Conservation (phyloP, 2,329 filamentous ascomycete species). For the Phaeosphaeriaceae sp. region DNA sequence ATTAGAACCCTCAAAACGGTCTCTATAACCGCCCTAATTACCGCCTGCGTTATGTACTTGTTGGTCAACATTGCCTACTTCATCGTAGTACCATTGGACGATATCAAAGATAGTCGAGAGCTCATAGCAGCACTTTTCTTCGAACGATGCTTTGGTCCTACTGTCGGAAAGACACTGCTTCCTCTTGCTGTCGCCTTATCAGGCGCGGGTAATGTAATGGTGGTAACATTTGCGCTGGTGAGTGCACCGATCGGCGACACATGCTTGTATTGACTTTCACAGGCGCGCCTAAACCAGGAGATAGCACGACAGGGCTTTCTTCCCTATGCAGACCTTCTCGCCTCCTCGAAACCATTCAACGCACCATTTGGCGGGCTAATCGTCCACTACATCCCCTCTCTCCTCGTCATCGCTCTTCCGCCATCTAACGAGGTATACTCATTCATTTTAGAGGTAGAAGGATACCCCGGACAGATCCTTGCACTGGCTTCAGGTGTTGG, state of each 20-base stretch:
- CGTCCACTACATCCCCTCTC: constrained; percentile 71
- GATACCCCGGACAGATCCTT: constrained; percentile 70
- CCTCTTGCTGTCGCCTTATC: constrained; percentile 72
- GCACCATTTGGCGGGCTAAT: constrained; percentile 72
- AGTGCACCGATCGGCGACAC: constrained; percentile 30
- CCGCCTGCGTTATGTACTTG: constrained; percentile 70
- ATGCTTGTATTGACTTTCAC: constrained; percentile 2
- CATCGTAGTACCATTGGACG: constrained; percentile 69
- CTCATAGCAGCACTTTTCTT: constrained; percentile 74
- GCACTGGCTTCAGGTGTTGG: constrained; percentile 65
- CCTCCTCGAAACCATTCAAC: constrained; percentile 71
- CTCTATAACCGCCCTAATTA: constrained; percentile 65
- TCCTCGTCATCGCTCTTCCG: constrained; percentile 70
- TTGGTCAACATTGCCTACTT: constrained; percentile 71
- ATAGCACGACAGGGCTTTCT: constrained; percentile 75
- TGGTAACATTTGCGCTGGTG: constrained; percentile 72
- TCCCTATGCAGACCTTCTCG: constrained; percentile 66
- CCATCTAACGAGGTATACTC: constrained; percentile 72
- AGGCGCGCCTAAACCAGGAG: constrained; percentile 75
- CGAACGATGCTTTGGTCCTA: constrained; percentile 66
- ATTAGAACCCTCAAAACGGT: constrained; percentile 70
- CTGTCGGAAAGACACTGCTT: constrained; percentile 64
- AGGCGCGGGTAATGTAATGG: constrained; percentile 75
- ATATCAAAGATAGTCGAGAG: constrained; percentile 71
- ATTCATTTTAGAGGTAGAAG: constrained; percentile 76